Evolutionary conservation across 1,284 basidiomycete species (phyloP), one percentile per base, ranked within the genome.

Genomic region (Cutaneotrichosporon dermatis): DNA sequence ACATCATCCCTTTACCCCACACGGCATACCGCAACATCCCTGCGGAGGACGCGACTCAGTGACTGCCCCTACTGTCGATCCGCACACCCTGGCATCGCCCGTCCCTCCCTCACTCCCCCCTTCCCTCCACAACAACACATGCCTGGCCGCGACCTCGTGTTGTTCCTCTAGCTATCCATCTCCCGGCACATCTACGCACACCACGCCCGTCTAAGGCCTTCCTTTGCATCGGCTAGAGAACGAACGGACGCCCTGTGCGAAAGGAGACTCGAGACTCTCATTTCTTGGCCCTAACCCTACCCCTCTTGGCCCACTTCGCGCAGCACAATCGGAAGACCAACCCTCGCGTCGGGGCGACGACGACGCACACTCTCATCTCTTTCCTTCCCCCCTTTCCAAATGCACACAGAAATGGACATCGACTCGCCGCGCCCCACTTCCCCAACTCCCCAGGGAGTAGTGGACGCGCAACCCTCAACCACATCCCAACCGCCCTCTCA

Each of bases 381-480:
- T 43, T 42, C 33, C 53, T 4, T 15, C 36, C 35, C 51, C 9
- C 35, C 39, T 33, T 16, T 33, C 9, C 53, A 15, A 16, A 36
- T 44, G 39, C 40, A 59, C 39, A 9, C 37, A 12, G 45, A 33
- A 34, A 64, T 64, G 63, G 63, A 64, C 25, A 54, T 61, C 53
- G 63, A 61, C 59, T 55, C 55, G 42, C 57, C 55, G 2, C 55
- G 39, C 8, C 53, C 52, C 9, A 52, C 62, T 5, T 64, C 69
- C 11, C 66, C 64, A 11, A 25, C 39, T n/a, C 35, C n/a, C 9
- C 35, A 35, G 3, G 25, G 25, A 25, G 25, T 25, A 25, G 25
- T 25, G 25, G 25, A 25, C 25, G 25, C 25, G 25, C 25, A 25
- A 25, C 25, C 25, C 25, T 25, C 25, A 25, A 25, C 25, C 25